Base-by-base conservation (phyloP, 495 filamentous ascomycete genomes). In the Poronia punctata region DNA sequence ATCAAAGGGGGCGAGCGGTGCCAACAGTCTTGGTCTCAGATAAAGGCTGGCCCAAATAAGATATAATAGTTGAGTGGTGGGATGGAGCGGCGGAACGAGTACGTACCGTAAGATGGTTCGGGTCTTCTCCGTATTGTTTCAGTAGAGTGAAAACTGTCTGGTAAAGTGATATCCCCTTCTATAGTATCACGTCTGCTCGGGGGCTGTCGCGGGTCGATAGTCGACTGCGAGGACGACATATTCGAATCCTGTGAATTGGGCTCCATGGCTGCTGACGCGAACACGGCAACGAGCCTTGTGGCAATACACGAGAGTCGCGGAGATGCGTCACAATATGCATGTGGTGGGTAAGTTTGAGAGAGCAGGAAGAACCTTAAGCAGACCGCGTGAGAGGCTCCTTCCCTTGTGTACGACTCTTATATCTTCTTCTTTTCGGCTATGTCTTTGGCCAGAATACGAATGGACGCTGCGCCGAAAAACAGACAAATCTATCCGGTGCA, bases 61-160 rank as follows among this genome's bases (percentile, higher is more conserved):
- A 0, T 20, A 20, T 18, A 25, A 33, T 26, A 45, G 26, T 34
- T 26, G 28, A 12, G 15, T 16, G 23, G 43, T 34, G 12, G 34
- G 49, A 36, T 36, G 31, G 40, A 35, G 18, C 9, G 23, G 11
- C 8, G 10, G 34, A 45, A 39, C 12, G 34, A 38, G 20, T 27
- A 60, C 68, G 48, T 43, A 71, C 70, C 67, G 52, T 70, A 67
- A 11, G 53, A 56, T 31, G 57, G 43, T 40, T 68, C 69, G 31
- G 65, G 56, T 49, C 64, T 55, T 42, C 68, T 66, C 43, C 70
- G 62, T 44, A 70, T 55, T 14, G 68, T 71, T 37, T 73, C 74
- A 4, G 64, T 63, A 16, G 67, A 68, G 46, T 68, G 69, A 26
- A 59, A 59, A 47, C 53, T 66, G 38, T 71, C 67, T 11, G 57